Base-by-base conservation (phyloP, 352 stramenopile species). In the Phytophthora crassamura region DNA sequence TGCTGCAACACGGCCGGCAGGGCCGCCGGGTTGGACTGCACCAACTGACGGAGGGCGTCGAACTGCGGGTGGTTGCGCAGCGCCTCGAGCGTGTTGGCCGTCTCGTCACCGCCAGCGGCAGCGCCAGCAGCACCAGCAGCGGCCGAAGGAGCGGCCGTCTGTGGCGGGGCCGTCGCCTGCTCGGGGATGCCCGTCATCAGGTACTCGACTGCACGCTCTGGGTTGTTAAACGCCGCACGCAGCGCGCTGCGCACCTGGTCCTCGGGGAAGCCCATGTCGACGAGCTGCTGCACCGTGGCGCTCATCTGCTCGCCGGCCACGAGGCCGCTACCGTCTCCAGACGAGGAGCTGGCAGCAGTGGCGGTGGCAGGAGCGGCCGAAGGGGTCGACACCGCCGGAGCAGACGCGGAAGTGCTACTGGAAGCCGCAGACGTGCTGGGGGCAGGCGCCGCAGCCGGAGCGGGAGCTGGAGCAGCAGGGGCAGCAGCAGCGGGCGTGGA, bases 211-310 rank as follows among this genome's bases (percentile, higher is more conserved):
- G 89, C 90, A 20, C 90, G 87, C 40, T 95, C 83, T 4, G 84
- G 61, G 81, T 97, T 94, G 77, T 93, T 93, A 62, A 94, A 97
- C 7, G 90, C 90, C 2, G 89, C 89, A 39, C 84, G 76, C 28
- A 97, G 67, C 1, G 89, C 89, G 20, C 72, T 76, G 33, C 84
- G 84, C 22, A 91, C 86, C 54, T 97, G 85, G 51, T 95, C 87
- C 57, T 96, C 85, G 3, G 88, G 88, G 61, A 96, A 96, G 7
- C 89, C 89, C 89, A 96, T 97, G 47, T 95, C 88, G 18, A 75
- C 74, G 15, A 96, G 69, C 59, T 97, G 87, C 43, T 86, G 79
- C 30, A 95, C 80, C 0, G 78, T 76, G 20, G 75, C 82, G 41
- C 43, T 87, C 59, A 80, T 69, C 59, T 87, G 68, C 46, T 89